Evolutionary conservation across 2,329 filamentous ascomycete species (phyloP).

Genomic region (Paramyrothecium sp.): DNA sequence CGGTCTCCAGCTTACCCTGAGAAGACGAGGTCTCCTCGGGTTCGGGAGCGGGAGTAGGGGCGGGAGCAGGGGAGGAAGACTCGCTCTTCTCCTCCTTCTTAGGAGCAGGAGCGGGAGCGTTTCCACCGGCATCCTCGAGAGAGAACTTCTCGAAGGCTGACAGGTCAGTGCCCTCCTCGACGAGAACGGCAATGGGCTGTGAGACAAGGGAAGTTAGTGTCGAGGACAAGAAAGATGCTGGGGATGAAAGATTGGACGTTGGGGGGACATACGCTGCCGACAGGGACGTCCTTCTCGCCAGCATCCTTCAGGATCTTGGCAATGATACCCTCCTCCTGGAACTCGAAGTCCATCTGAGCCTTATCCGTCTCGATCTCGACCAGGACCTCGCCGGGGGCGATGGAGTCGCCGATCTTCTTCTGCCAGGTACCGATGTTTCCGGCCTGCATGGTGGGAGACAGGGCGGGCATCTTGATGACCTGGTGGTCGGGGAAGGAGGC

Average conservation of each 20-base stretch:
- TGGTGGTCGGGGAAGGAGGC: slow-evolving; percentile 93
- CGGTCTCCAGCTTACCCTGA: slow-evolving; percentile 75
- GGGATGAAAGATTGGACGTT: slow-evolving; percentile 14
- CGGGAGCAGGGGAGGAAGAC: slow-evolving; percentile 52
- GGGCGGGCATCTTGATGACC: slow-evolving; percentile 94
- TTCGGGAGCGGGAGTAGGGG: slow-evolving; percentile 42
- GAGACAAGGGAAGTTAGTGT: slow-evolving; percentile 7
- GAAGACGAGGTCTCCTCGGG: slow-evolving; percentile 71
- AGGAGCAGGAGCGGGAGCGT: slow-evolving; percentile 61
- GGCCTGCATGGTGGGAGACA: slow-evolving; percentile 95
- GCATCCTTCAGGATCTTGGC: slow-evolving; percentile 92
- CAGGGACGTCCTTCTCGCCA: slow-evolving; percentile 89
- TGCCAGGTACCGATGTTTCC: slow-evolving; percentile 98
- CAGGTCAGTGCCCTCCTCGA: slow-evolving; percentile 88
- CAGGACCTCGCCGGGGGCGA: slow-evolving; percentile 89
- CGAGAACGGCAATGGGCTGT: slow-evolving; percentile 92
- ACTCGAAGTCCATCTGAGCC: slow-evolving; percentile 99
- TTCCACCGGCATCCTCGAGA: slow-evolving; percentile 86
- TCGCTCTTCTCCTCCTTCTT: slow-evolving; percentile 68
- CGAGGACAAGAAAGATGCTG: slow-evolving; percentile 8
- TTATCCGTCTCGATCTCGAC: slow-evolving; percentile 99
- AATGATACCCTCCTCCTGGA: slow-evolving; percentile 94
- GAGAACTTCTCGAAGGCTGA: slow-evolving; percentile 87
- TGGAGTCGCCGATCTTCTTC: slow-evolving; percentile 88
- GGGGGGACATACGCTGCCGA: slow-evolving; percentile 78